Evolutionary conservation across 2,329 filamentous ascomycete species (phyloP).

Genomic region (Saccharata proteae): DNA sequence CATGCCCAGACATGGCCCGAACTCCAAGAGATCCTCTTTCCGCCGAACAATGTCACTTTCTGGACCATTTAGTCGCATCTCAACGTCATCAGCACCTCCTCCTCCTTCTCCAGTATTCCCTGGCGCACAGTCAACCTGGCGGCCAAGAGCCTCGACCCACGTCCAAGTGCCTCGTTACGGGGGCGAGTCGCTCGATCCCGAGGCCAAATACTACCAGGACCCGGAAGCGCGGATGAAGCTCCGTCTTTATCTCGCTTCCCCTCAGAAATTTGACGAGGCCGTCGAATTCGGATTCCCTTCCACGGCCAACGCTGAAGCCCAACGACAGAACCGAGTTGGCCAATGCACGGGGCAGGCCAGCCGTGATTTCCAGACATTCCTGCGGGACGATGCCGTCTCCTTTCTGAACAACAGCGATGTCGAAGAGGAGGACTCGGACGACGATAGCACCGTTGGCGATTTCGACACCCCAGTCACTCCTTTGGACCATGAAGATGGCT

Average conservation of each 20-base stretch:
- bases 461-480: conserved; percentile 23
- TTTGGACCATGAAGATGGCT: conserved; percentile 21
- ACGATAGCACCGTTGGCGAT: conserved; percentile 15
- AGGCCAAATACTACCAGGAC: conserved; percentile 77
- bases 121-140: conserved; percentile 13
- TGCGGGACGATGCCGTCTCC: conserved; percentile 43
- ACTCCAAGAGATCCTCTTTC: conserved; percentile 35
- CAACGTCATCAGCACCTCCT: conserved; percentile 30
- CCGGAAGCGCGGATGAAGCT: conserved; percentile 79
- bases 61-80: conserved; percentile 47
- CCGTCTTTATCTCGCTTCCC: conserved; percentile 72
- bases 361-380: conserved; percentile 45
- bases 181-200: conserved; percentile 47
- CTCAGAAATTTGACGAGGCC: conserved; percentile 91
- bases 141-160: conserved; percentile 6
- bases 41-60: conserved; percentile 61
- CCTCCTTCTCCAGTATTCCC: conserved; percentile 31
- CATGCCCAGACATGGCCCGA: too few relatives aligned
- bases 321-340: conserved; percentile 17
- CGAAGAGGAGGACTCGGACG: conserved; percentile 17
- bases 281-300: conserved; percentile 87
- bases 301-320: conserved; percentile 19
- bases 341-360: conserved; percentile 29
- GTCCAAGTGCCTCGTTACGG: conserved; percentile 15
- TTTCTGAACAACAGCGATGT: conserved; percentile 22